phyloP scores from a whole-genome alignment of 2,329 filamentous ascomycete genomes.

The Fusarium neocosmosporiellum region DNA sequence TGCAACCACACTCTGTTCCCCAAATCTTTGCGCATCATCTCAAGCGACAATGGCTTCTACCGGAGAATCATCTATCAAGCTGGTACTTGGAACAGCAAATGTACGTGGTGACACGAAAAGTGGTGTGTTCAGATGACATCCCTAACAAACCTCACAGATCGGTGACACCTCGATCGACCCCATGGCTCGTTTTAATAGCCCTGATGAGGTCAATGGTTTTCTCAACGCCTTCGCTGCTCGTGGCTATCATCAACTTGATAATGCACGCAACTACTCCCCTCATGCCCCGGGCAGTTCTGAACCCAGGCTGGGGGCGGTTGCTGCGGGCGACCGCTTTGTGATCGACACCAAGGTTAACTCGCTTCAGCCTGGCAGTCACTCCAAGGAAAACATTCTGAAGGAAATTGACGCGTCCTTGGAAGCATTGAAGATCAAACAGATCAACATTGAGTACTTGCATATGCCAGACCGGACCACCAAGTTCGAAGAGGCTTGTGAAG shows the following conservation, averaged over 20 bases:
- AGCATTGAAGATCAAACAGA: constrained; percentile 38
- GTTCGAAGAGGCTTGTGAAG: constrained; percentile 53
- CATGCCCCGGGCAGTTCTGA: constrained; percentile 44
- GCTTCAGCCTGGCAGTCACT: constrained; percentile 42
- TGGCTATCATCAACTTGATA: constrained; percentile 48
- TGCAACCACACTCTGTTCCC: not conserved
- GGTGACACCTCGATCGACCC: constrained; percentile 36
- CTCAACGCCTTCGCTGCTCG: constrained; percentile 32
- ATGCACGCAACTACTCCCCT: constrained; percentile 47
- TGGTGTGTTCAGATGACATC: accelerated
- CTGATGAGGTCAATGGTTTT: constrained; percentile 41
- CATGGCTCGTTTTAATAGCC: constrained; percentile 39
- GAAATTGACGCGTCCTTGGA: constrained; percentile 49
- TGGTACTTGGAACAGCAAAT: constrained; percentile 29
- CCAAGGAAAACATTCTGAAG: constrained; percentile 40
- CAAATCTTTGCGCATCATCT: not conserved
- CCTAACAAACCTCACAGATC: constrained; percentile 23
- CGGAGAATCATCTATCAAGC: constrained; percentile 17
- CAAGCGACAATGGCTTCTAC: constrained; percentile 4
- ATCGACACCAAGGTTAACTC: constrained; percentile 53
- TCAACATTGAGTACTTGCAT: constrained; percentile 38
- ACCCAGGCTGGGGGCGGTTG: constrained; percentile 43
- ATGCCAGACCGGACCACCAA: constrained; percentile 53
- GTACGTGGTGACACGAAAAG: not conserved
- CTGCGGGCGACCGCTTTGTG: constrained; percentile 43